phyloP scores from a whole-genome alignment of 208 protist species.

The Leishmania arabica region DNA sequence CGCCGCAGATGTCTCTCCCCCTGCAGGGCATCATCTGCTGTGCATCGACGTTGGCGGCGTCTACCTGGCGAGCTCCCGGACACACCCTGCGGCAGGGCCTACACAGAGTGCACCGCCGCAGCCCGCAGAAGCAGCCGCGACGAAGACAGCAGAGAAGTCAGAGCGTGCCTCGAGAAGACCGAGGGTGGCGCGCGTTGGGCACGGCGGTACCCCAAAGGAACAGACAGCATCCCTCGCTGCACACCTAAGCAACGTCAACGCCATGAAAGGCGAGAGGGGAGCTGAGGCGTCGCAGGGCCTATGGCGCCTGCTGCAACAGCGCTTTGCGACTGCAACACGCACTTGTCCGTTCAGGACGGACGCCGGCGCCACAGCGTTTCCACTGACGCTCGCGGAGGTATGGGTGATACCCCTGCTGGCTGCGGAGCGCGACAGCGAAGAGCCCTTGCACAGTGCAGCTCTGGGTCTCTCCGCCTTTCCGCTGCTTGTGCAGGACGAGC shows the following conservation, averaged over 20 bases:
- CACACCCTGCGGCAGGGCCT: background rate
- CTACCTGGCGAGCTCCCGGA: slow-evolving; percentile 8
- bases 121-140: background rate
- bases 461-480: background rate
- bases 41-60: slow-evolving; percentile 26
- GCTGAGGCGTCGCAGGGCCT: background rate
- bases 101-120: background rate
- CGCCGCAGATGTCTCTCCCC: background rate
- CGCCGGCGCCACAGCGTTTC: background rate
- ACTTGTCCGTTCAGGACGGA: background rate
- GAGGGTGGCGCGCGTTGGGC: background rate
- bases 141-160: background rate
- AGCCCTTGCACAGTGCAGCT: background rate
- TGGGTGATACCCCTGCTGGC: slow-evolving; percentile 29
- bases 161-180: background rate
- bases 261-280: background rate
- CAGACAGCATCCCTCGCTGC: background rate
- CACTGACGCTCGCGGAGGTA: slow-evolving; percentile 13
- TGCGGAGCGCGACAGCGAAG: background rate
- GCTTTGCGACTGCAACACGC: slow-evolving; percentile 8
- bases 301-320: slow-evolving; percentile 12
- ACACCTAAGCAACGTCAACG: background rate
- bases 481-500: background rate
- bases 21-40: slow-evolving; percentile 3
- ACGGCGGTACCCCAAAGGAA: background rate